Conservation (phyloP, 805 yeast genomes). For the Zygosaccharomyces kombuchaensis region DNA sequence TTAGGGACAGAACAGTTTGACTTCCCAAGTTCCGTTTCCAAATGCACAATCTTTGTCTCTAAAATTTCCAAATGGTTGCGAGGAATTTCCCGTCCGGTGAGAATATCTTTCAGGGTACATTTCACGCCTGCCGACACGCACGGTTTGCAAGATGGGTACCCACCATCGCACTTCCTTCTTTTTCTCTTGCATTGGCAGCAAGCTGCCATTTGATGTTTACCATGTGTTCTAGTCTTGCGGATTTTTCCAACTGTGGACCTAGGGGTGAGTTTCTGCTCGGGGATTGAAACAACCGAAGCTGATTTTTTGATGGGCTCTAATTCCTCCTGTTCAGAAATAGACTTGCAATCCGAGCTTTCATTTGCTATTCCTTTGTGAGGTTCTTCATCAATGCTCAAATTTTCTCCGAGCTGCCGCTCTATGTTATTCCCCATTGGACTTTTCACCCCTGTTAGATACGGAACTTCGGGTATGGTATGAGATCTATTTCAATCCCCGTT, state of each 20-base stretch:
- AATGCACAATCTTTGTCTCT: constrained; percentile 33
- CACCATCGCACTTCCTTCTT: constrained; percentile 49
- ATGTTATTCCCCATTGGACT: background rate
- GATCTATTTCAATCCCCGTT: background rate
- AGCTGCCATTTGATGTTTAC: constrained; percentile 41
- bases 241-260: constrained; percentile 1
- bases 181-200: constrained; percentile 48
- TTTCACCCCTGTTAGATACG: background rate
- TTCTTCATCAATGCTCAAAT: background rate
- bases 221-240: constrained; percentile 10
- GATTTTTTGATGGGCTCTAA: background rate
- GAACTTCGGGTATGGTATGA: background rate
- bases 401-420: background rate
- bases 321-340: background rate
- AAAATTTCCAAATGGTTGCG: constrained; percentile 43
- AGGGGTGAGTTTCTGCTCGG: background rate
- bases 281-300: background rate
- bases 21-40: constrained; percentile 5
- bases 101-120: constrained; percentile 46
- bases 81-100: constrained; percentile 46
- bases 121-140: constrained; percentile 40
- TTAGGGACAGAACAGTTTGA: background rate
- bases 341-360: background rate
- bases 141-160: constrained; percentile 44
- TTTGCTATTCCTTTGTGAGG: background rate